Evolutionary conservation across 2,329 filamentous ascomycete species (phyloP), one percentile per base, ranked within the genome.

Genomic region (Penicillium sp.): DNA sequence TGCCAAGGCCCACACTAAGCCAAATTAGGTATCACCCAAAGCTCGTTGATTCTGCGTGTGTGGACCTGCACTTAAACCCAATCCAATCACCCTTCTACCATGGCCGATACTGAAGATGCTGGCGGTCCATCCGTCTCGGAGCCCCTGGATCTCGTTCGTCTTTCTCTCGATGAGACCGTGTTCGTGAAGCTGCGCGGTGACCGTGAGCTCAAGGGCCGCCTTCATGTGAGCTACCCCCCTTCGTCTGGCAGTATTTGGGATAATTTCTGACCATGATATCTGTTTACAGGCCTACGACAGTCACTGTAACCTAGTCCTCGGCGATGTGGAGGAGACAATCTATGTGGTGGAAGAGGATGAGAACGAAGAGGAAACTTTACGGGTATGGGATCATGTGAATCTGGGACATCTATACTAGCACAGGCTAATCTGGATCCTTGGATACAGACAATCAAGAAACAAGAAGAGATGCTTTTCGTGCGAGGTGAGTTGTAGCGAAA

Each of bases 381-480:
- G 86, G 80, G 90, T 92, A 71, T 35, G 63, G 80, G 38, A 18
- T 48, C 31, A 34, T 41, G 9, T 16, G 49, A 34, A 51, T 48
- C 23, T 12, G 12, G 40, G 12, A n/a, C 16, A 25, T 45, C n/a
- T 35, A 32, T 48, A 23, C 34, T 29, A 44, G 13, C 31, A 10
- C 15, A 32, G 47, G 50, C 62, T 64, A 57, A 64, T 46, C 4
- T 46, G 21, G 44, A 35, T 32, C 41, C 10, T n/a, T 29, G 7
- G 10, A 32, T 49, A 15, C 60, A 96, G 89, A 96, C 92, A 15
- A 86, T 94, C 60, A 96, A 93, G 78, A 96, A 96, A 77, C 95
- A 97, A 75, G 95, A 91, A 41, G 94, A 97, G 73, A 99, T 99
- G 94, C 79, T 99, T 21, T 99, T 99, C 73, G 93, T 99, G 55